These are phyloP conservation scores for Vanderwaltozyma yarrowii DNA, from an alignment of 805 yeast species.

Conservation along the genomic window DNA sequence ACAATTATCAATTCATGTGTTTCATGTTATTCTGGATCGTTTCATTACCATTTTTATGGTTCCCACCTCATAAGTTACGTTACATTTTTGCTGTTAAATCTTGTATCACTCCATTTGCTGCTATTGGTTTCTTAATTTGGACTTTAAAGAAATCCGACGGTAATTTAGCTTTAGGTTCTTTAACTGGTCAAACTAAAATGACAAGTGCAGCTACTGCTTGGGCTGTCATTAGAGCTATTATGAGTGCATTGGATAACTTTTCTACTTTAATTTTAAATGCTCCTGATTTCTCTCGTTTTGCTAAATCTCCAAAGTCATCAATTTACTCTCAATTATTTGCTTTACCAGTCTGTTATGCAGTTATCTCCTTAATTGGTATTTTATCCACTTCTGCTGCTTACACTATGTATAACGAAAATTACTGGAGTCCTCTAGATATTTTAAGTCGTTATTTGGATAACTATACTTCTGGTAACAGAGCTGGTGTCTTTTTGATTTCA, in stretches of 20 bases:
- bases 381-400: constrained; percentile 73
- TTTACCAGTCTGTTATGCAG: constrained; percentile 66
- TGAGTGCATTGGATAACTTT: constrained; percentile 78
- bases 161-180: constrained; percentile 26
- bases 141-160: constrained; percentile 72
- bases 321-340: constrained; percentile 51
- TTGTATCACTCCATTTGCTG: constrained; percentile 70
- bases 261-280: constrained; percentile 84
- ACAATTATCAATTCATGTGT: constrained; percentile 60
- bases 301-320: constrained; percentile 44
- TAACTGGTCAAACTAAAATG: constrained; percentile 11
- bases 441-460: constrained; percentile 51
- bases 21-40: constrained; percentile 77
- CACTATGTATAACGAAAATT: constrained; percentile 52
- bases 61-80: constrained; percentile 74
- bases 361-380: constrained; percentile 79
- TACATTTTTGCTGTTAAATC: constrained; percentile 81
- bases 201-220: constrained; percentile 57
- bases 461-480: constrained; percentile 48
- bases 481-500: constrained; percentile 70
- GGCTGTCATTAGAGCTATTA: constrained; percentile 69
- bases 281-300: constrained; percentile 83
- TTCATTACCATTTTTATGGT: constrained; percentile 72
- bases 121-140: constrained; percentile 78
- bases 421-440: constrained; percentile 81